Evolutionary conservation across 192 early-diverging fungal species (phyloP).

Genomic region (Podila verticillata): DNA sequence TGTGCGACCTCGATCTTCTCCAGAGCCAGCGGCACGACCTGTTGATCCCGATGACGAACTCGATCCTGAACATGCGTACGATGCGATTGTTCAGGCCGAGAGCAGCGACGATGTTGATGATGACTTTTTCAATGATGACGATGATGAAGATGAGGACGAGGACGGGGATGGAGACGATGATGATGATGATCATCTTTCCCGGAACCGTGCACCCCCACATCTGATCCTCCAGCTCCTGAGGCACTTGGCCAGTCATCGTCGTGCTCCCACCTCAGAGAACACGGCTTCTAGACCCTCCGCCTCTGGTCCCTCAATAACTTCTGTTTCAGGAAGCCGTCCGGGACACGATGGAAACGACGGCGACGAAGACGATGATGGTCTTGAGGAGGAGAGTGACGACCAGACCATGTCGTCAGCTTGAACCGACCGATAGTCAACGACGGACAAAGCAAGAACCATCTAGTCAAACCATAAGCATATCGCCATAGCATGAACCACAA

Average conservation of each 20-base stretch:
- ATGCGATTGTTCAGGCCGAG: background rate
- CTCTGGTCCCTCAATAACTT: too few species aligned
- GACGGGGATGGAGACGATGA: constrained; percentile 2
- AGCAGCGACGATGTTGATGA: constrained; percentile 2
- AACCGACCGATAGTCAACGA: too few species aligned
- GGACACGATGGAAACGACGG: constrained; percentile 4
- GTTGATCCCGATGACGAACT: constrained; percentile 3
- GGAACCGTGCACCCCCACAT: background rate
- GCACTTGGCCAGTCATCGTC: background rate
- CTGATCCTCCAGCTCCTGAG: constrained; percentile 19
- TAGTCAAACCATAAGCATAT: too few species aligned
- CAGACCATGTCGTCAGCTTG: background rate
- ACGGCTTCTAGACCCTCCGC: too few species aligned
- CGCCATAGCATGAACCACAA: too few species aligned
- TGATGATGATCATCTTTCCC: background rate
- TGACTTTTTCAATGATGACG: background rate
- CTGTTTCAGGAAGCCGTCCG: background rate
- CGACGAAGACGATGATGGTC: background rate
- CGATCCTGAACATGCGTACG: constrained; percentile 15
- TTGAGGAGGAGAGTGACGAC: background rate
- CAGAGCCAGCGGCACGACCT: background rate
- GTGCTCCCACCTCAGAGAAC: too few species aligned
- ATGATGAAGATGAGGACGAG: constrained; percentile 13
- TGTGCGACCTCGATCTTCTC: background rate
- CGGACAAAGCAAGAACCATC: too few species aligned